Percentiles rank a stretch among this genome's conserved stretches.
These are phyloP conservation scores for Fistulinella cinereoalba DNA, from an alignment of 1,284 basidiomycete genomes.

Conservation along the genomic window DNA sequence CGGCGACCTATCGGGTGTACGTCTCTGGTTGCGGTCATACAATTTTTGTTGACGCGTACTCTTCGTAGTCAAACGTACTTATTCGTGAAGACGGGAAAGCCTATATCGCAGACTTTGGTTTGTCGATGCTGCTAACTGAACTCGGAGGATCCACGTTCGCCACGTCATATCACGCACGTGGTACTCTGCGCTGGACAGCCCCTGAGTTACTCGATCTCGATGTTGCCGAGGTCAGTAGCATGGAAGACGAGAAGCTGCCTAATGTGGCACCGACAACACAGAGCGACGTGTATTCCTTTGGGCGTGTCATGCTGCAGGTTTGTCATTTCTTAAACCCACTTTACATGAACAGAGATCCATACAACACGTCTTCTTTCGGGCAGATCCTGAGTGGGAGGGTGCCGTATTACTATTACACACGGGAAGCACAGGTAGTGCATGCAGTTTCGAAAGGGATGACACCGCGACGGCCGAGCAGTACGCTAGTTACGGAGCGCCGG, in stretches of 20 bases:
- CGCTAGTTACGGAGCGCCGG: not conserved
- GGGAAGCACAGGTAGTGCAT: not conserved
- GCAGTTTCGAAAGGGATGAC: not conserved
- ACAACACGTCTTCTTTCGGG: not conserved
- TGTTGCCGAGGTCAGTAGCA: slow-evolving; percentile 8
- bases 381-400: not conserved
- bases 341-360: not conserved
- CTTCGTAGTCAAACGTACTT: slow-evolving; percentile 18
- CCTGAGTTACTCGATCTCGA: slow-evolving; percentile 14
- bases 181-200: slow-evolving; percentile 19
- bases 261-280: not conserved
- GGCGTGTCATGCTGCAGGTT: not conserved
- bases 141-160: slow-evolving; percentile 12
- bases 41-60: not conserved
- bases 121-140: slow-evolving; percentile 20
- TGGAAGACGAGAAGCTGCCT: not conserved
- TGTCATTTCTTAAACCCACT: not conserved
- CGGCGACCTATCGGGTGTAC: slow-evolving; percentile 23
- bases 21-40: not conserved
- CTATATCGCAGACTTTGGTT: slow-evolving; percentile 16
- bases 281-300: not conserved
- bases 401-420: not conserved
- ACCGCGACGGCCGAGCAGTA: not conserved
- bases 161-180: slow-evolving; percentile 10
- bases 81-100: slow-evolving; percentile 10